Percentiles rank a stretch among this genome's conserved stretches.
These are phyloP conservation scores for Phoma sp. DNA, from an alignment of 2,329 filamentous ascomycete species.

Conservation along the genomic window DNA sequence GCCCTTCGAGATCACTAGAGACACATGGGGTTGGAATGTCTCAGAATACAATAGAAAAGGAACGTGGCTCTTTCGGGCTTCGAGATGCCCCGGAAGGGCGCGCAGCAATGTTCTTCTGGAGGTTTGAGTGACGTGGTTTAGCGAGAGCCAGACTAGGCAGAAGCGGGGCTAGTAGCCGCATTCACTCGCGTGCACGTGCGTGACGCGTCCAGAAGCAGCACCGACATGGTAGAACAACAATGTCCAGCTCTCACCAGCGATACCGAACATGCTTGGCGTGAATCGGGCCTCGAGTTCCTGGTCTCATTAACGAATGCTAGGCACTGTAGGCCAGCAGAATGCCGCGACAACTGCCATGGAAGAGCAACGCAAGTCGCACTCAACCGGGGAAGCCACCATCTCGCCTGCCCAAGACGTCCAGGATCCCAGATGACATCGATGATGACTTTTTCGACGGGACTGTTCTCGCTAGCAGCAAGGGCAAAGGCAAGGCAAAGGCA, in stretches of 20 bases:
- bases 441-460: constrained; percentile 39
- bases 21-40: constrained; percentile 19
- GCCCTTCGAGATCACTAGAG: constrained; percentile 7
- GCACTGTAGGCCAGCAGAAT: constrained; percentile 41
- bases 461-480: constrained; percentile 27
- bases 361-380: constrained; percentile 41
- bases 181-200: constrained; percentile 26
- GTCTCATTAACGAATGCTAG: not conserved
- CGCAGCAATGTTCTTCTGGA: constrained; percentile 16
- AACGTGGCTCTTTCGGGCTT: constrained; percentile 12
- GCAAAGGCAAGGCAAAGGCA: constrained; percentile 27
- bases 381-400: constrained; percentile 22
- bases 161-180: constrained; percentile 15
- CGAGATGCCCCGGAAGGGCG: constrained; percentile 34
- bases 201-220: constrained; percentile 9
- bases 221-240: constrained; percentile 1
- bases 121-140: constrained; percentile 19
- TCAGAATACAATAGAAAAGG: constrained; percentile 40
- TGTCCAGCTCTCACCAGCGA: constrained; percentile 1
- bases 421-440: constrained; percentile 25
- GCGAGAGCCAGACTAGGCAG: constrained; percentile 27
- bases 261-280: not conserved
- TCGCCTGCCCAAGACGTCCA: constrained; percentile 17
- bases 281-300: not conserved
- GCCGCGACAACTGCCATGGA: constrained; percentile 62